Conservation (phyloP, 176 grass and related monocot genomes). For the Otatea glauca region DNA sequence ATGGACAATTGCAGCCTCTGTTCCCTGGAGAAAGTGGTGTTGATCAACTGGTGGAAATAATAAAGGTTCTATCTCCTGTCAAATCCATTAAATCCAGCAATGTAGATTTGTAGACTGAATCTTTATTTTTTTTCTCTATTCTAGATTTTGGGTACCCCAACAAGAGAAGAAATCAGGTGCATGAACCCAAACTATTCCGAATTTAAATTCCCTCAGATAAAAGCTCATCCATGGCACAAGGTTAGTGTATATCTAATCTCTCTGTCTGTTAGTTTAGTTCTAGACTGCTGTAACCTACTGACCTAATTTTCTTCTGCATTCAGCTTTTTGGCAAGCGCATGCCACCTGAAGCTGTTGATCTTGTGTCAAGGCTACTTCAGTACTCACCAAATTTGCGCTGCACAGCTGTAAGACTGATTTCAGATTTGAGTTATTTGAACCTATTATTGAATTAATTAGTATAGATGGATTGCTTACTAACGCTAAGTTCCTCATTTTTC, state of each 20-base stretch:
- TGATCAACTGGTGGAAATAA: constrained; percentile 97
- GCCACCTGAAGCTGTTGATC: constrained; percentile 88
- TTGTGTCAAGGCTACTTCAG: constrained; percentile 89
- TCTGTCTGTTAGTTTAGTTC: neutral
- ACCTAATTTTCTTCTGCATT: constrained; percentile 20
- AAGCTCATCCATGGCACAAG: constrained; percentile 99
- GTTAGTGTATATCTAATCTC: constrained; percentile 44
- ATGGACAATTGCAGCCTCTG: constrained; percentile 60
- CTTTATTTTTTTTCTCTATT: constrained; percentile 23
- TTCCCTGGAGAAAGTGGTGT: constrained; percentile 96
- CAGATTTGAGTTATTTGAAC: constrained; percentile 8
- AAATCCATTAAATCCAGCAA: constrained; percentile 6
- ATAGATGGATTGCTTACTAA: neutral
- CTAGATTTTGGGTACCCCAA: constrained; percentile 94
- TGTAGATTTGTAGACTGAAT: constrained; percentile 19
- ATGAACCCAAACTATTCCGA: constrained; percentile 95
- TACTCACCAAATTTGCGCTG: constrained; percentile 94
- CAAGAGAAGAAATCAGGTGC: constrained; percentile 96
- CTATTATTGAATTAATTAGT: neutral
- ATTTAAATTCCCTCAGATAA: constrained; percentile 95
- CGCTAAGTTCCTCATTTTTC: neutral
- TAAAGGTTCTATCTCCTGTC: constrained; percentile 65
- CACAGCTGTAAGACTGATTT: constrained; percentile 74
- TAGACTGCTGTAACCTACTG: constrained; percentile 5
- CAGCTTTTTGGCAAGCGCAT: constrained; percentile 88